Conservation (phyloP, 2,329 filamentous ascomycete species). For the Clarireedia homoeocarpa region DNA sequence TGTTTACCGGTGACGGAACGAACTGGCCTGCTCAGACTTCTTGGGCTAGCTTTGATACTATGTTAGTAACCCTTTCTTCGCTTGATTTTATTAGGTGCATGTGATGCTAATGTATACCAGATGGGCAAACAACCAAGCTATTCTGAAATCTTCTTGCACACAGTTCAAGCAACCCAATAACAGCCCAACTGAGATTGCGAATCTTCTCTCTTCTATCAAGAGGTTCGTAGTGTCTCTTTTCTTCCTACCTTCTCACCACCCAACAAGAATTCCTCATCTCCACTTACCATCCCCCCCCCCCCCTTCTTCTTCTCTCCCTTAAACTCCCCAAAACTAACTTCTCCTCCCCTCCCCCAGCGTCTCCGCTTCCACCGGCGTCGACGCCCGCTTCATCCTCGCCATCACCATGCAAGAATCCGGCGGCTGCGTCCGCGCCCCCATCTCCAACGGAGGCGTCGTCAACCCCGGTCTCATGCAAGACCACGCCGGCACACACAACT, state of each 20-base stretch:
- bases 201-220: neutral
- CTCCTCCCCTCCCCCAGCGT: too few species aligned
- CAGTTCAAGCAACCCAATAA: conserved; percentile 3
- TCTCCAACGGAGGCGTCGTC: neutral
- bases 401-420: conserved; percentile 31
- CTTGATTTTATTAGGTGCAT: too few species aligned
- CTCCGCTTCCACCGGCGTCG: neutral
- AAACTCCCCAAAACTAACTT: too few species aligned
- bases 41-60: conserved; percentile 3
- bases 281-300: too few species aligned
- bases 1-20: conserved; percentile 2
- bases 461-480: conserved; percentile 27
- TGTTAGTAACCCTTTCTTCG: neutral
- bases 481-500: conserved; percentile 12
- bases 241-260: too few species aligned
- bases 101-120: neutral
- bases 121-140: conserved; percentile 3
- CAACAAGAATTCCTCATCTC: too few species aligned
- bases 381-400: conserved; percentile 27
- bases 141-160: neutral
- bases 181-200: neutral
- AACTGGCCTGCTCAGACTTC: neutral
- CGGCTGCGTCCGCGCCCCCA: conserved; percentile 20
- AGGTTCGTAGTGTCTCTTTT: too few species aligned
- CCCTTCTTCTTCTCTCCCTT: too few species aligned